These are phyloP conservation scores for Fusarium verticillioides DNA, from an alignment of 2,329 filamentous ascomycete genomes.

Conservation along the genomic window DNA sequence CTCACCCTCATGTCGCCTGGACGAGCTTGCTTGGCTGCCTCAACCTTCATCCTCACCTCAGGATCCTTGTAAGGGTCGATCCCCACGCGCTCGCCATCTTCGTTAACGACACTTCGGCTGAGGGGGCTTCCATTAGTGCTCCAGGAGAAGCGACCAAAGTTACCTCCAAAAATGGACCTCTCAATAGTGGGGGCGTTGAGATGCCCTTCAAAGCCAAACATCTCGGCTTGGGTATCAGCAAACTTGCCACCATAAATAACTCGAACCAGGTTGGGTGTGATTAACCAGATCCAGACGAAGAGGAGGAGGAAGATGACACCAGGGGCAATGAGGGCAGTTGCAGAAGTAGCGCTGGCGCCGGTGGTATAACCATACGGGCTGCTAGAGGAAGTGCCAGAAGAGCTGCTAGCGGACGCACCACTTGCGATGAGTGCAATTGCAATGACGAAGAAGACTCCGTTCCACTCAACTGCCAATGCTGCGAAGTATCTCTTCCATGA, in stretches of 20 bases:
- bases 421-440: slow-evolving; percentile 34
- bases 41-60: slow-evolving; percentile 41
- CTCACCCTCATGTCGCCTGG: slow-evolving; percentile 46
- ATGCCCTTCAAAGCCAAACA: slow-evolving; percentile 50
- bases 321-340: slow-evolving; percentile 14
- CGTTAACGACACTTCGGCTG: slow-evolving; percentile 42
- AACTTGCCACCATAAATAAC: slow-evolving; percentile 48
- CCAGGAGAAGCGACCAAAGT: slow-evolving; percentile 46
- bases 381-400: not conserved
- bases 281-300: slow-evolving; percentile 40
- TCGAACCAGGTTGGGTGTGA: slow-evolving; percentile 41
- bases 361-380: not conserved
- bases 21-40: slow-evolving; percentile 41
- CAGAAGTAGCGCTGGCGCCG: not conserved
- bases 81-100: slow-evolving; percentile 42
- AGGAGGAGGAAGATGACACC: slow-evolving; percentile 41
- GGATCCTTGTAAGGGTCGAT: slow-evolving; percentile 43
- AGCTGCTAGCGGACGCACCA: slow-evolving; percentile 13
- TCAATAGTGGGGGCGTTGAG: slow-evolving; percentile 47
- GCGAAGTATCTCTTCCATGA: slow-evolving; percentile 38
- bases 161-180: slow-evolving; percentile 45
- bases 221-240: slow-evolving; percentile 43
- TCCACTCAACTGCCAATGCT: slow-evolving; percentile 35
- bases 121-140: slow-evolving; percentile 45
- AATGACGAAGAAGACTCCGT: slow-evolving; percentile 34